Conservation (phyloP, 148 eudicot genomes). For the Drosera capensis region DNA sequence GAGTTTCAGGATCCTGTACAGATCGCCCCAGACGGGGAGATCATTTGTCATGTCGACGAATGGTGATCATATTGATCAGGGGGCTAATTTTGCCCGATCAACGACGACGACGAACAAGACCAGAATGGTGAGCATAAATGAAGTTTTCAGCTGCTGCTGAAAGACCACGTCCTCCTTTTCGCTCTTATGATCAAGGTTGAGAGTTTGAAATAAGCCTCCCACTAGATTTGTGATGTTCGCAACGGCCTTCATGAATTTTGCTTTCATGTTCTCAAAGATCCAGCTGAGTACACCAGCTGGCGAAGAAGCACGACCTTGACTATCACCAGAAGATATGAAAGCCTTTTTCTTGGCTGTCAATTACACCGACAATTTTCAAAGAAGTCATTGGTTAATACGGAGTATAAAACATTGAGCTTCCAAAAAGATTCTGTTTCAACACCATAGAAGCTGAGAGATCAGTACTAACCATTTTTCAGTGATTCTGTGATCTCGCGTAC, state of each 20-base stretch:
- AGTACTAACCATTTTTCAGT: too few relatives aligned
- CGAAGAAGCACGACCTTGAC: too few relatives aligned
- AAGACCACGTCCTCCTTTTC: conserved; percentile 14
- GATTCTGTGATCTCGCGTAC: too few relatives aligned
- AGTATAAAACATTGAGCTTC: too few relatives aligned
- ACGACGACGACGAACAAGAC: conserved; percentile 64
- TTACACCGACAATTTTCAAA: too few relatives aligned
- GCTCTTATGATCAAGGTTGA: conserved; percentile 6
- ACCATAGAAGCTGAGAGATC: too few relatives aligned
- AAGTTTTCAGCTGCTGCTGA: conserved; percentile 39
- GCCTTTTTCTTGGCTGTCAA: too few relatives aligned
- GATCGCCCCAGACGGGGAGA: not conserved
- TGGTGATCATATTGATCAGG: conserved; percentile 23
- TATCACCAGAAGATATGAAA: too few relatives aligned
- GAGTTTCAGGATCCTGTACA: too few relatives aligned
- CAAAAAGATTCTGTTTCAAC: too few relatives aligned
- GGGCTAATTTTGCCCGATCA: conserved; percentile 32
- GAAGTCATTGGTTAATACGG: too few relatives aligned
- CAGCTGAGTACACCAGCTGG: conserved; percentile 8
- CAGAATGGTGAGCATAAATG: conserved; percentile 44
- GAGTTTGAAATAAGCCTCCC: conserved; percentile 15
- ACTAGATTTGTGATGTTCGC: conserved; percentile 16
- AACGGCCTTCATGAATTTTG: conserved; percentile 24
- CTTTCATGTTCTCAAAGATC: conserved; percentile 33
- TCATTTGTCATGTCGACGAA: conserved; percentile 30